phyloP scores from a whole-genome alignment of 2,329 filamentous ascomycete genomes.

The Ascochyta fabae region DNA sequence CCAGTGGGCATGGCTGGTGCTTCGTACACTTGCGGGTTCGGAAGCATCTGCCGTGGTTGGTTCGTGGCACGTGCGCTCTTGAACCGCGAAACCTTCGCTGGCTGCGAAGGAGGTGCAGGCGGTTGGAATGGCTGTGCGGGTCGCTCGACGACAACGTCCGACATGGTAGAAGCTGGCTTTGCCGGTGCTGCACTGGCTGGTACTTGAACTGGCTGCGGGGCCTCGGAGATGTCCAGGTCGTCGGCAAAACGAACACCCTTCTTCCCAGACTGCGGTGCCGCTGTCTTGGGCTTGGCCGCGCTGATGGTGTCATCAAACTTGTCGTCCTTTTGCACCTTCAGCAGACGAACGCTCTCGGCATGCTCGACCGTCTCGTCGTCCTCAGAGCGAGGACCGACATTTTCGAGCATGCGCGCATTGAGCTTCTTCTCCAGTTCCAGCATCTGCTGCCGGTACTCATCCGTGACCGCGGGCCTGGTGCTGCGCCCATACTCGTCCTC shows the following conservation, averaged over 20 bases:
- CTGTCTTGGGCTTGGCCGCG: constrained; percentile 1
- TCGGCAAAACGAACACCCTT: constrained; percentile 86
- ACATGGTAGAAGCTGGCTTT: constrained; percentile 35
- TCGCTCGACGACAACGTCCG: constrained; percentile 47
- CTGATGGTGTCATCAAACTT: constrained; percentile 39
- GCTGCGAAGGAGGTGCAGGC: constrained; percentile 27
- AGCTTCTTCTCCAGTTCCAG: constrained; percentile 80
- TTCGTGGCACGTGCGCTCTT: constrained; percentile 43
- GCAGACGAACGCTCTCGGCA: constrained; percentile 64
- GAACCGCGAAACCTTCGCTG: constrained; percentile 51
- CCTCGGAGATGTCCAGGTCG: constrained; percentile 71
- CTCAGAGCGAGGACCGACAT: constrained; percentile 59
- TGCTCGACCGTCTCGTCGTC: constrained; percentile 50
- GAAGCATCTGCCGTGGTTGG: constrained; percentile 21
- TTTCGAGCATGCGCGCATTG: constrained; percentile 64
- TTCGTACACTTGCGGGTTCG: constrained; percentile 32
- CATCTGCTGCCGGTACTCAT: constrained; percentile 84
- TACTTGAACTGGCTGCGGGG: constrained; percentile 34
- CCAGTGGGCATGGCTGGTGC: constrained; percentile 46
- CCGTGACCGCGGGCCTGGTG: constrained; percentile 69
- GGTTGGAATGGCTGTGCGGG: constrained; percentile 18
- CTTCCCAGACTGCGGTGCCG: constrained; percentile 30
- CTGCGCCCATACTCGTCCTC: constrained; percentile 80
- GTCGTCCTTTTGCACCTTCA: constrained; percentile 55
- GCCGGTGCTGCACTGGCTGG: not conserved